Base-by-base conservation (phyloP, 441 rosid species). In the Euphorbia schlechtendalii region DNA sequence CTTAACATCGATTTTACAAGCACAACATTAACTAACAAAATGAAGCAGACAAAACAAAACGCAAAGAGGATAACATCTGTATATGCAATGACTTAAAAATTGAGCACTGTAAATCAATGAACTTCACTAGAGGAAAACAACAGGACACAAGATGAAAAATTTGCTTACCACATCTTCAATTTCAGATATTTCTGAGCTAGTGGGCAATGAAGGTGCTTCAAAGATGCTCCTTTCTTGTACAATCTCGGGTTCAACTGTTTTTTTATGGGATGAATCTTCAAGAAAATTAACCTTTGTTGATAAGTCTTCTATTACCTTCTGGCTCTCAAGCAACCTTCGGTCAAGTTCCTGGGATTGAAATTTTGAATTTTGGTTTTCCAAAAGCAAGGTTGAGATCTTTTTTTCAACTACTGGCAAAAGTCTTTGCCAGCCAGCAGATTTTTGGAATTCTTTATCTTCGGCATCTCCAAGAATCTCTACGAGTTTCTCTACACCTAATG, bases 131-230 rank as follows among this genome's bases (percentile, higher is more conserved):
- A 43, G 71, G 46, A 66, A 54, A 56, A 25, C 18, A 27, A 11
- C 15, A 30, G 46, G 56, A 71, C 40, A 45, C 65, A 63, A 46
- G 46, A 41, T 15, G 59, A 28, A 63, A 20, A 65, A 48, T 18
- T 24, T 43, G 7, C 69, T 61, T 77, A 93, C 99, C 84, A 22
- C 74, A 68, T 88, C 97, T 74, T 93, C 97, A 48, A 86, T 81
- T 82, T 93, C 97, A 15, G 95, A 84, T 83, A 85, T 90, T 78
- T 88, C 96, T 59, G 95, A 87, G 57, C 85, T 85, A 66, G 81
- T 74, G 53, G 90, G 79, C 75, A 65, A 65, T 60, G 86, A 66
- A 54, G 92, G 78, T 73, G 82, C 78, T 82, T 90, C 95, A 57
- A 80, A 84, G 68, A 87, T 78, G 77, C 91, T 77, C 71, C 86